Evolutionary conservation across 2,329 filamentous ascomycete genomes (phyloP).

Genomic region (Fusarium brevicatenulatum): DNA sequence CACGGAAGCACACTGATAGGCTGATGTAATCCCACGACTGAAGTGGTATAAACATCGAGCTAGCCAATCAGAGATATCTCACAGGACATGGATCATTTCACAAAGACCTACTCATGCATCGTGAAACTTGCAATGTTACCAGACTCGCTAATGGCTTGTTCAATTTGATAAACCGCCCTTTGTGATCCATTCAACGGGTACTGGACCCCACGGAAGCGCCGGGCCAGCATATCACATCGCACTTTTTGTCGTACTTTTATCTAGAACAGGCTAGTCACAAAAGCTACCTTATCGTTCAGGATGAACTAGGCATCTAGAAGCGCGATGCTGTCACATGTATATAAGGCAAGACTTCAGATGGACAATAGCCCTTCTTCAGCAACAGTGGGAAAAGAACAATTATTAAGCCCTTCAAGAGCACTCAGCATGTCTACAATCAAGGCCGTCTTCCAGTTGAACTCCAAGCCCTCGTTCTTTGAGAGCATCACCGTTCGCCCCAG

Average conservation of each 20-base stretch:
- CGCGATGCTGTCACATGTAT: neutral
- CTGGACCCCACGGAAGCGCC: neutral
- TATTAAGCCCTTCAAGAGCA: too few relatives aligned
- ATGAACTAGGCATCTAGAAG: too few relatives aligned
- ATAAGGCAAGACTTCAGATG: neutral
- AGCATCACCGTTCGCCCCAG: neutral
- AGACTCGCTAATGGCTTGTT: neutral
- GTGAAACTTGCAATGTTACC: rapidly evolving
- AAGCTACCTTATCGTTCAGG: too few relatives aligned
- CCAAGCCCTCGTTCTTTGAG: neutral
- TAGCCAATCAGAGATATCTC: neutral
- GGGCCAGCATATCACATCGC: rapidly evolving
- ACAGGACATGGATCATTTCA: neutral
- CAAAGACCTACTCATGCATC: neutral
- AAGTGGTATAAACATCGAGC: neutral
- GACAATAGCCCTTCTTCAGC: neutral
- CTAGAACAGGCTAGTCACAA: neutral
- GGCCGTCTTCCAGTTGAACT: neutral
- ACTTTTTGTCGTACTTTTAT: rapidly evolving
- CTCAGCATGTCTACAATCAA: neutral
- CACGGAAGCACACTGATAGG: neutral
- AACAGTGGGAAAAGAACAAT: too few relatives aligned
- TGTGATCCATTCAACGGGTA: too few relatives aligned
- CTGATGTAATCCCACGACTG: neutral
- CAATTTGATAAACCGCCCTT: too few relatives aligned